Evolutionary conservation across 495 filamentous ascomycete genomes (phyloP).

Genomic region (Staphylotrichum tortipilum): DNA sequence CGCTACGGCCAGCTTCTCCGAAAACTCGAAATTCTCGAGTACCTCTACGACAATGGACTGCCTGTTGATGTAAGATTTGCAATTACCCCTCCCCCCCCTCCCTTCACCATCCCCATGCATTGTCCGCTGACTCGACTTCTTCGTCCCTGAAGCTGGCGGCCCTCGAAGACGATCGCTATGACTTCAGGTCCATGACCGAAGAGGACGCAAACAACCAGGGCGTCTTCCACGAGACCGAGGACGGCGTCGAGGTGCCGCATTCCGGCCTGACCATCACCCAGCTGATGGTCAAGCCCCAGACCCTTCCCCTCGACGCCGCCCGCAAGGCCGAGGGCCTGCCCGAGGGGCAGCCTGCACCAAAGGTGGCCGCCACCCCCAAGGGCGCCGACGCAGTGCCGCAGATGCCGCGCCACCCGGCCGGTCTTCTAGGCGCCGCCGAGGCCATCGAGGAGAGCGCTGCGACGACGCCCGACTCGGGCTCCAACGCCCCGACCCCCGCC

Average conservation of each 20-base stretch:
- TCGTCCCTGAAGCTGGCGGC: slow-evolving; percentile 25
- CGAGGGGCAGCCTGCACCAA: slow-evolving; percentile 32
- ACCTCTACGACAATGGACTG: slow-evolving; percentile 28
- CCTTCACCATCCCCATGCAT: not conserved
- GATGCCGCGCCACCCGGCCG: slow-evolving; percentile 30
- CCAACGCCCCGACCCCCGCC: slow-evolving; percentile 33
- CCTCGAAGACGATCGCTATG: slow-evolving; percentile 21
- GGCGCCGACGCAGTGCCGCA: slow-evolving; percentile 18
- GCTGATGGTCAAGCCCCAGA: slow-evolving; percentile 19
- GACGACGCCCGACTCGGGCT: slow-evolving; percentile 25
- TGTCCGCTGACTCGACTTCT: slow-evolving; percentile 7
- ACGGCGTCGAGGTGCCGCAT: slow-evolving; percentile 31
- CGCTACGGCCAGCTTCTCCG: slow-evolving; percentile 28
- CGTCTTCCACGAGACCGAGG: slow-evolving; percentile 15
- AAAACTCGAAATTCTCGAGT: slow-evolving; percentile 26
- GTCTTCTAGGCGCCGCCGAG: slow-evolving; percentile 35
- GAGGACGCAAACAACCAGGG: slow-evolving; percentile 25
- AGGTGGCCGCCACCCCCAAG: slow-evolving; percentile 23
- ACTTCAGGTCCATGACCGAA: slow-evolving; percentile 24
- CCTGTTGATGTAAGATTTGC: slow-evolving; percentile 32
- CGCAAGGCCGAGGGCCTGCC: slow-evolving; percentile 34
- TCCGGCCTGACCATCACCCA: slow-evolving; percentile 17
- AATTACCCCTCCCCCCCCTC: too few relatives aligned
- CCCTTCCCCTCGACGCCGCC: slow-evolving; percentile 25
- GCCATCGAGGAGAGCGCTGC: slow-evolving; percentile 26